A percentile compares a stretch with the other conserved stretches of the same genome.
Evolutionary conservation across 116 monocot genomes (phyloP).

Genomic region (Zostera marina): DNA sequence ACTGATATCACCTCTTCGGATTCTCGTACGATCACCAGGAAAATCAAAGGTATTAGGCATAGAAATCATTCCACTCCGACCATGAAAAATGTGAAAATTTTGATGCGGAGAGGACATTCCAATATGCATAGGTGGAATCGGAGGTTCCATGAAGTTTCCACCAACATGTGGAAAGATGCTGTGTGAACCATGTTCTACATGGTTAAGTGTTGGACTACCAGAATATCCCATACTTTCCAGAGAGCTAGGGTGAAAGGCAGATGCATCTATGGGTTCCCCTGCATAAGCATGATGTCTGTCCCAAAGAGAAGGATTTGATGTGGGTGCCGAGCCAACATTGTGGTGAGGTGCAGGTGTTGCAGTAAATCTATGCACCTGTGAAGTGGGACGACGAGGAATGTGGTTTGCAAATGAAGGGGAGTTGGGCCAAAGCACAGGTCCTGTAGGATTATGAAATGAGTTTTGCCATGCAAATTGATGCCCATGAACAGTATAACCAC

Average conservation of each 20-base stretch:
- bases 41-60: slow-evolving; percentile 29
- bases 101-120: slow-evolving; percentile 58
- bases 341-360: slow-evolving; percentile 19
- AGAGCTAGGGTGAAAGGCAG: slow-evolving; percentile 32
- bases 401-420: slow-evolving; percentile 20
- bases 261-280: slow-evolving; percentile 7
- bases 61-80: slow-evolving; percentile 20
- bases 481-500: slow-evolving; percentile 18
- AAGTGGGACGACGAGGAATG: slow-evolving; percentile 14
- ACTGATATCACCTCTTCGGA: slow-evolving; percentile 34
- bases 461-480: slow-evolving; percentile 23
- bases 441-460: slow-evolving; percentile 14
- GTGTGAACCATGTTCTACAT: slow-evolving; percentile 32
- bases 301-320: slow-evolving; percentile 33
- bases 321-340: slow-evolving; percentile 44
- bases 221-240: slow-evolving; percentile 25
- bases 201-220: slow-evolving; percentile 28
- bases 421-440: slow-evolving; percentile 23
- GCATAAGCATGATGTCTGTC: slow-evolving; percentile 17
- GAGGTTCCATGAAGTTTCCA: slow-evolving; percentile 35
- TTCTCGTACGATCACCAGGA: slow-evolving; percentile 40
- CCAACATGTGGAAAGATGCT: slow-evolving; percentile 33
- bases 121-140: slow-evolving; percentile 25
- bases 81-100: slow-evolving; percentile 35
- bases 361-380: slow-evolving; percentile 24